Conservation (phyloP, 768 basidiomycete genomes). For the Phaffia australis region DNA sequence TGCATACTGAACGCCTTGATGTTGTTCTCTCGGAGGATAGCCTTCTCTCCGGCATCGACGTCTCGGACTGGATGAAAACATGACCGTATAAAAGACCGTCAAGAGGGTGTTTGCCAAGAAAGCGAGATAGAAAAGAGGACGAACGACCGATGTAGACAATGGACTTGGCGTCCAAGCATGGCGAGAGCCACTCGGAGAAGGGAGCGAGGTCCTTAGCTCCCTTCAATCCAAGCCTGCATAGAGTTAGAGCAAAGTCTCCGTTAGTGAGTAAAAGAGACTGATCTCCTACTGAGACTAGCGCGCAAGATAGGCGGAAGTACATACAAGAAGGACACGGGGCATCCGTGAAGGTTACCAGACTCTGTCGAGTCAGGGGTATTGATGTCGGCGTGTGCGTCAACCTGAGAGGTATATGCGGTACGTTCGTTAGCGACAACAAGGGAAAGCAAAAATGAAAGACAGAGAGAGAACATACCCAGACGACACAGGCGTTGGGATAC, state of each 20-base stretch:
- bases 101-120: background rate
- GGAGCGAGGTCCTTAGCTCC: constrained; percentile 40
- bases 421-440: background rate
- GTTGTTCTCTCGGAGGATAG: constrained; percentile 62
- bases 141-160: constrained; percentile 25
- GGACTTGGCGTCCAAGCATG: constrained; percentile 19
- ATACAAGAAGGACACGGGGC: constrained; percentile 85
- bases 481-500: constrained; percentile 53
- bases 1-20: constrained; percentile 90
- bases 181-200: constrained; percentile 32
- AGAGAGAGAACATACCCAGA: constrained; percentile 50
- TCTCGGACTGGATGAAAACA: constrained; percentile 52
- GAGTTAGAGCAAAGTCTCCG: background rate
- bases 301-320: background rate
- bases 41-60: constrained; percentile 77
- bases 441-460: background rate
- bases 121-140: background rate
- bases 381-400: constrained; percentile 96
- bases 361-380: constrained; percentile 75
- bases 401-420: constrained; percentile 28
- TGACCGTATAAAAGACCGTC: constrained; percentile 49
- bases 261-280: background rate
- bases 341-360: constrained; percentile 89
- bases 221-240: constrained; percentile 42
- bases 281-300: background rate